Evolutionary conservation across 2,329 filamentous ascomycete species (phyloP).

Genomic region (Trichoderma afroharzianum): DNA sequence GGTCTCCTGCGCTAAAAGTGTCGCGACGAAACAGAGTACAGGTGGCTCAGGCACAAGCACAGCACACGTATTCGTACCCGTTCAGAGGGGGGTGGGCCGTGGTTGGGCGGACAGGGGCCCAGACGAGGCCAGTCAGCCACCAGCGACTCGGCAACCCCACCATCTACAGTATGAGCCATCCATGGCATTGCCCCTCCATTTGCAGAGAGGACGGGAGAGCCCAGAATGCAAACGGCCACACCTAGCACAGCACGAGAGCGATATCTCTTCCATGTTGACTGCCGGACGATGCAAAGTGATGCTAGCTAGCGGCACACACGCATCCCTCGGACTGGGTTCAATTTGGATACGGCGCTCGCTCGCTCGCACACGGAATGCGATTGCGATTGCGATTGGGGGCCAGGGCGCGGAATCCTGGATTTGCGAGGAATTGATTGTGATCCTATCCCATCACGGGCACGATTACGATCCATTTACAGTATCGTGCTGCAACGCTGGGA

Average conservation of each 20-base stretch:
- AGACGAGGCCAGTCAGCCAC: conserved; percentile 3
- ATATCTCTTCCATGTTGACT: neutral
- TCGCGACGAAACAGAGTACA: neutral
- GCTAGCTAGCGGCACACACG: neutral
- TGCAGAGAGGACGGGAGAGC: neutral
- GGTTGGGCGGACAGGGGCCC: conserved; percentile 12
- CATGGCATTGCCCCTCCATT: conserved; percentile 5
- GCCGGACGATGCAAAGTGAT: neutral
- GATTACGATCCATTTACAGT: neutral
- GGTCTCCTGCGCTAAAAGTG: neutral
- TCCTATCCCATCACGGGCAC: neutral
- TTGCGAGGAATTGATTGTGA: neutral
- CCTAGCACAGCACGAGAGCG: neutral
- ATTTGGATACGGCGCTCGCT: neutral
- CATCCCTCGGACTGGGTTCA: neutral
- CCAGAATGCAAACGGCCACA: neutral
- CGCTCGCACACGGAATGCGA: neutral
- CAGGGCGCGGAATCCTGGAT: neutral
- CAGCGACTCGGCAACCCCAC: conserved; percentile 3
- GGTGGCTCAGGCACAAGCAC: neutral
- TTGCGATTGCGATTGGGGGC: neutral
- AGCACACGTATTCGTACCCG: conserved; percentile 17
- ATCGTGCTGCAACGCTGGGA: neutral
- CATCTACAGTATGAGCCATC: neutral
- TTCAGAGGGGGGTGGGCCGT: conserved; percentile 3